Percentiles rank a stretch among this genome's conserved stretches.
These are phyloP conservation scores for Mortierella sp. DNA, from an alignment of 371 early-diverging fungal genomes.

Conservation along the genomic window DNA sequence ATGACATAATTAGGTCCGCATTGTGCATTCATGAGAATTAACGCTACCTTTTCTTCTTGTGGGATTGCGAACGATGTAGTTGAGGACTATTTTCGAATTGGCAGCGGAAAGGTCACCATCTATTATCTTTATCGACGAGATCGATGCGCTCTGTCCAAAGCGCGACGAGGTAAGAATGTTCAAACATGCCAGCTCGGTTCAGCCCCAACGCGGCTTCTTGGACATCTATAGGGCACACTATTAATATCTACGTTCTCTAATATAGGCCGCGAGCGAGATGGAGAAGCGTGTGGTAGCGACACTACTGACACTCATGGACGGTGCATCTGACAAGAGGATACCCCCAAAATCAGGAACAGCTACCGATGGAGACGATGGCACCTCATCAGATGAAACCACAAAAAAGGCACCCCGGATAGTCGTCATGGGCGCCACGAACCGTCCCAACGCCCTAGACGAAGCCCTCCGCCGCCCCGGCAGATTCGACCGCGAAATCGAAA, in stretches of 20 bases:
- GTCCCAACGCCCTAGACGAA: slow-evolving; percentile 94
- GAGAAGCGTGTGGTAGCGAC: slow-evolving; percentile 97
- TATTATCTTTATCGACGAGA: slow-evolving; percentile 99
- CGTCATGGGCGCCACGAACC: slow-evolving; percentile 98
- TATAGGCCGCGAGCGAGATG: slow-evolving; percentile 74
- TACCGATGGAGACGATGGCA: background rate
- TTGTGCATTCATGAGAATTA: background rate
- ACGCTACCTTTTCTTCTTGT: background rate
- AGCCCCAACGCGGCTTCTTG: too few relatives aligned
- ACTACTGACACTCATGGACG: slow-evolving; percentile 97
- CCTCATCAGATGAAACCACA: slow-evolving; percentile 2
- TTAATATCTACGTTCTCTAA: too few relatives aligned
- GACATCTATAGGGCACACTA: too few relatives aligned
- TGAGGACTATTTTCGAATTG: slow-evolving; percentile 85
- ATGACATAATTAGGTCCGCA: background rate
- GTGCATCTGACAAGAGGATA: slow-evolving; percentile 65
- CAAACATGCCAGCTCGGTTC: background rate
- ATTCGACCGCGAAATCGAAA: slow-evolving; percentile 96
- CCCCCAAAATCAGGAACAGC: background rate
- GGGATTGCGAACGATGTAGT: slow-evolving; percentile 39
- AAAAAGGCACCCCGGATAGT: slow-evolving; percentile 67
- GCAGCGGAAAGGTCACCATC: slow-evolving; percentile 89
- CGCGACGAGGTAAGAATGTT: slow-evolving; percentile 77
- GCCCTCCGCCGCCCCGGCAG: slow-evolving; percentile 98
- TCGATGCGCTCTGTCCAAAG: slow-evolving; percentile 96